Evolutionary conservation across 2,329 filamentous ascomycete species (phyloP).

Genomic region (Cladosporium sp.): DNA sequence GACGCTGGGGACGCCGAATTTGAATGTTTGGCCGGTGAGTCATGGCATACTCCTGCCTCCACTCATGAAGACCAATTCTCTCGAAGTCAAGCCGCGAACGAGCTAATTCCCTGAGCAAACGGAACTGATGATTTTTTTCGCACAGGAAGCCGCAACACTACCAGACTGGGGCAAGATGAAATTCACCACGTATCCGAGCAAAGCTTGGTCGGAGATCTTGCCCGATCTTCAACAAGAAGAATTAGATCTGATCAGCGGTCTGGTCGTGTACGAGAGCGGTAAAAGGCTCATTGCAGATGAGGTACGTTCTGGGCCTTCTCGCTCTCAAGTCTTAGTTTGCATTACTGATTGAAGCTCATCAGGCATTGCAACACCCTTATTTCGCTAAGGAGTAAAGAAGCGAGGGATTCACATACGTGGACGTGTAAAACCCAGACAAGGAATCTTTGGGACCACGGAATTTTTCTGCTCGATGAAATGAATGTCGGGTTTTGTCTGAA

Average conservation of each 20-base stretch:
- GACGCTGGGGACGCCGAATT: conserved; percentile 80
- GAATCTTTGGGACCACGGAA: too few relatives aligned
- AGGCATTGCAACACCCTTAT: conserved; percentile 5
- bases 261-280: conserved; percentile 71
- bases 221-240: conserved; percentile 55
- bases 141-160: conserved; percentile 59
- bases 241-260: conserved; percentile 59
- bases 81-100: not conserved
- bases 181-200: conserved; percentile 69
- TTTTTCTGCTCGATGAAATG: too few relatives aligned
- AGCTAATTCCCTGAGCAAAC: not conserved
- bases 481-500: too few relatives aligned
- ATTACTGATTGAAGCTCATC: not conserved
- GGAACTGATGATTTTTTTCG: not conserved
- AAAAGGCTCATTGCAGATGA: conserved; percentile 63
- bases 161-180: conserved; percentile 84
- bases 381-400: not conserved
- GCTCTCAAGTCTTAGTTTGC: not conserved
- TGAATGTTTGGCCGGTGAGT: conserved; percentile 73
- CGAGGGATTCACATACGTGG: too few relatives aligned
- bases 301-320: conserved; percentile 35
- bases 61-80: too few relatives aligned
- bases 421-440: too few relatives aligned
- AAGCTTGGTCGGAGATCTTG: conserved; percentile 67
- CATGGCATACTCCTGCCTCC: too few relatives aligned